A percentile compares a stretch with the other conserved stretches of the same genome.
Evolutionary conservation across 345 rosid species (phyloP).

Genomic region (Gossypioides kirkii): DNA sequence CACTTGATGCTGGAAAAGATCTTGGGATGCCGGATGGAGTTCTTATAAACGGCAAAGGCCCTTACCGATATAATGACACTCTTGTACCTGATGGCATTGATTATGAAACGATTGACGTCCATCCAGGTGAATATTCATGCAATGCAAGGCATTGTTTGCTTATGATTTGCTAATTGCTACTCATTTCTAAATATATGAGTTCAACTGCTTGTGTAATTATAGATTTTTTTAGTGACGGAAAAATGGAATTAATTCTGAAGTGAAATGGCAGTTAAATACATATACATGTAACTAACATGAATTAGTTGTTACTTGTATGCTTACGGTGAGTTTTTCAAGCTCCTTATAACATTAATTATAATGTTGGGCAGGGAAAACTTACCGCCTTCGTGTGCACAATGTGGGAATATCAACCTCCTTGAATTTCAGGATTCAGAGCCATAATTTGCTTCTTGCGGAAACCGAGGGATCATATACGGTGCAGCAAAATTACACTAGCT

Average conservation of each 20-base stretch:
- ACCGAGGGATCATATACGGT: constrained; percentile 94
- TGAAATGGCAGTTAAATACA: background rate
- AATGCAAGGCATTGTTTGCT: background rate
- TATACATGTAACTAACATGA: background rate
- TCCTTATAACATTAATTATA: background rate
- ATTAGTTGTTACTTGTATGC: background rate
- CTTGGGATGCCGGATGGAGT: constrained; percentile 98
- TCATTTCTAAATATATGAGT: background rate
- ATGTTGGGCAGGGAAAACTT: constrained; percentile 65
- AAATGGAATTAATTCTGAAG: background rate
- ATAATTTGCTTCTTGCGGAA: constrained; percentile 85
- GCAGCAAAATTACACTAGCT: constrained; percentile 94
- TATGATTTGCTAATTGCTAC: background rate
- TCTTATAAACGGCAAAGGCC: constrained; percentile 96
- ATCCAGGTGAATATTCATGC: constrained; percentile 61
- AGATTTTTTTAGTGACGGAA: background rate
- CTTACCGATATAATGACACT: constrained; percentile 80
- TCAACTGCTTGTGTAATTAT: background rate
- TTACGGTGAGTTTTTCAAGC: background rate
- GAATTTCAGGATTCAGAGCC: constrained; percentile 95
- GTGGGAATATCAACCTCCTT: constrained; percentile 89
- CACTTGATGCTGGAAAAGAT: constrained; percentile 84
- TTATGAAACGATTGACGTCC: constrained; percentile 68
- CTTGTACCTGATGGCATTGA: constrained; percentile 77
- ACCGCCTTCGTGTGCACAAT: constrained; percentile 84